phyloP scores from a whole-genome alignment of 495 filamentous ascomycete genomes.

The Daldinia vernicosa region DNA sequence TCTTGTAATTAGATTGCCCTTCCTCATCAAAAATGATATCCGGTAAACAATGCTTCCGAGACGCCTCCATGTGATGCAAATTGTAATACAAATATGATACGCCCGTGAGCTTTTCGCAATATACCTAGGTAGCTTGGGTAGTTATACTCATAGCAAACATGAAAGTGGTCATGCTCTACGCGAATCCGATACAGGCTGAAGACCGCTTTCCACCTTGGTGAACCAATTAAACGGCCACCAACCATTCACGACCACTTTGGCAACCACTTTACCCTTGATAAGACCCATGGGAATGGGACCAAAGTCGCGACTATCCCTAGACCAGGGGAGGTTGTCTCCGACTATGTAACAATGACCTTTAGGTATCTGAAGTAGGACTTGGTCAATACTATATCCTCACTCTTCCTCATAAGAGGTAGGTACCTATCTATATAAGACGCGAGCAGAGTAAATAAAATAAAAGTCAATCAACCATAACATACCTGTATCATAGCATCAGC shows the following conservation, averaged over 20 bases:
- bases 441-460: background rate
- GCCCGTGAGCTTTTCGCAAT: background rate
- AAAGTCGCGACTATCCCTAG: slow-evolving; percentile 84
- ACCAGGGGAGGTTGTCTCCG: slow-evolving; percentile 86
- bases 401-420: background rate
- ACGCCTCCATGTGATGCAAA: slow-evolving; percentile 25
- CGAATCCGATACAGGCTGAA: slow-evolving; percentile 28
- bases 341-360: slow-evolving; percentile 87
- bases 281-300: slow-evolving; percentile 86
- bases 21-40: slow-evolving; percentile 43
- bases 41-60: slow-evolving; percentile 24
- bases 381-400: background rate
- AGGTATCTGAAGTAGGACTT: slow-evolving; percentile 68
- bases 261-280: slow-evolving; percentile 86
- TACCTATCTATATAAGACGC: background rate
- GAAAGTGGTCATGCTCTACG: slow-evolving; percentile 7
- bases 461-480: background rate
- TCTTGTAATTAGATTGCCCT: slow-evolving; percentile 50
- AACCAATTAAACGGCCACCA: slow-evolving; percentile 63
- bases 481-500: slow-evolving; percentile 80
- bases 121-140: background rate
- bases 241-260: slow-evolving; percentile 58
- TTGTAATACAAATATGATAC: slow-evolving; percentile 16
- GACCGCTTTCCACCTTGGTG: slow-evolving; percentile 50
- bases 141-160: background rate